Base-by-base conservation (phyloP, 352 stramenopile genomes). In the Pythium brassicae region DNA sequence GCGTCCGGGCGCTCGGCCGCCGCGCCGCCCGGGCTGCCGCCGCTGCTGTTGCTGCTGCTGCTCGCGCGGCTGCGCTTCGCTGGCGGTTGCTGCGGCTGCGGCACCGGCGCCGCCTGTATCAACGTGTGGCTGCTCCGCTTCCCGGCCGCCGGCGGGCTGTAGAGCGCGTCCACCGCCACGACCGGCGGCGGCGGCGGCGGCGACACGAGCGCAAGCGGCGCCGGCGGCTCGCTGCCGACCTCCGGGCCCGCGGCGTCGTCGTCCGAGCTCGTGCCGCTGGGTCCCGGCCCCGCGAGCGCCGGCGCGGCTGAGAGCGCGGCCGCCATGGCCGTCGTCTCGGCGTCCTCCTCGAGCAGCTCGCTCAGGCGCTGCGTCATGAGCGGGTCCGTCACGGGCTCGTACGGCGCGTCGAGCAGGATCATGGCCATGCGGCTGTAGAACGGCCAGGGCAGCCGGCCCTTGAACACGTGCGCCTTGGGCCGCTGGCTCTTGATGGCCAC, bases 401-500 rank as follows among this genome's bases (percentile, higher is more conserved):
- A 48, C 39, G 59, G 57, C 25, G 52, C 26, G 45, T 81, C 71
- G 29, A 64, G 60, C 25, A 83, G 51, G 26, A 84, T 76, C 23
- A 76, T 48, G 37, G 63, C 69, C 69, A 86, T 80, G n/a, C 66
- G 68, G 26, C 62, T 51, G 55, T 69, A 72, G 48, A 66, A 84
- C 14, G 66, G 52, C 76, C 76, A 86, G 19, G 76, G 76, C 29
- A 86, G 49, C 43, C 80, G 82, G 39, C 69, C 71, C 50, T 81
- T 84, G 59, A 86, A 82, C 44, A 67, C 65, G 61, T 83, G 65
- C 19, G 69, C 65, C 47, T 84, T 86, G 20, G 74, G 76, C 4
- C 73, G 67, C 10, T 59, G 51, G 23, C 51, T 49, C 61, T 79
- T 80, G 61, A 80, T 68, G 12, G 59, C 60, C 3, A 43, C 49